Evolutionary conservation across 495 filamentous ascomycete genomes (phyloP).

Genomic region (Penicillium pulvis): DNA sequence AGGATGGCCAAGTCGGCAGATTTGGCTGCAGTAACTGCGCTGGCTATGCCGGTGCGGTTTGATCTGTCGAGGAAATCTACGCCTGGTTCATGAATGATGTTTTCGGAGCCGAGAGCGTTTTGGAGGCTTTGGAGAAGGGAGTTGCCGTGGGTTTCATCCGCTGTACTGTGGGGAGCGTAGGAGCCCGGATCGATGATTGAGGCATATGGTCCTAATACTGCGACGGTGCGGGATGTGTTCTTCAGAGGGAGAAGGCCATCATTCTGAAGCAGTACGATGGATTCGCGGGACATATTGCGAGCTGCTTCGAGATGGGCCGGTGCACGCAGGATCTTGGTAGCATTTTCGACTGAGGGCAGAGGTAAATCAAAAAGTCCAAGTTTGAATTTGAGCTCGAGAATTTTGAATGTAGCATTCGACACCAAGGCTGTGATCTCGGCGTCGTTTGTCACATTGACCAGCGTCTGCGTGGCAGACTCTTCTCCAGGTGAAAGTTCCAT

Average conservation of each 20-base stretch:
- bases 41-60: neutral
- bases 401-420: neutral
- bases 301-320: slow-evolving; percentile 5
- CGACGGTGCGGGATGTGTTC: neutral
- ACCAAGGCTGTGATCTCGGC: slow-evolving; percentile 2
- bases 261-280: slow-evolving; percentile 5
- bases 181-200: slow-evolving; percentile 6
- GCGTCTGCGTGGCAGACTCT: slow-evolving; percentile 6
- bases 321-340: neutral
- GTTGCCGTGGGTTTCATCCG: neutral
- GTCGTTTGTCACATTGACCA: slow-evolving; percentile 4
- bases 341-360: neutral
- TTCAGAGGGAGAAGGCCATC: neutral
- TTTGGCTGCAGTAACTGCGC: slow-evolving; percentile 1
- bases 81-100: neutral
- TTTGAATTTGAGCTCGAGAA: slow-evolving; percentile 4
- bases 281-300: slow-evolving; percentile 6
- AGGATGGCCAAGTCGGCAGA: slow-evolving; percentile 3
- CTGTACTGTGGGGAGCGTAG: slow-evolving; percentile 1
- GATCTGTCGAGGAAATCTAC: slow-evolving; percentile 1
- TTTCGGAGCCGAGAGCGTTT: neutral
- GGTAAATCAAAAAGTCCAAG: slow-evolving; percentile 6
- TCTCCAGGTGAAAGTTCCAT: slow-evolving; percentile 3
- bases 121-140: slow-evolving; percentile 6
- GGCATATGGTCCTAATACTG: slow-evolving; percentile 4